Evolutionary conservation across 305 asterid species (phyloP), one percentile per base, ranked within the genome.

Genomic region (Fraxinus baroniana): DNA sequence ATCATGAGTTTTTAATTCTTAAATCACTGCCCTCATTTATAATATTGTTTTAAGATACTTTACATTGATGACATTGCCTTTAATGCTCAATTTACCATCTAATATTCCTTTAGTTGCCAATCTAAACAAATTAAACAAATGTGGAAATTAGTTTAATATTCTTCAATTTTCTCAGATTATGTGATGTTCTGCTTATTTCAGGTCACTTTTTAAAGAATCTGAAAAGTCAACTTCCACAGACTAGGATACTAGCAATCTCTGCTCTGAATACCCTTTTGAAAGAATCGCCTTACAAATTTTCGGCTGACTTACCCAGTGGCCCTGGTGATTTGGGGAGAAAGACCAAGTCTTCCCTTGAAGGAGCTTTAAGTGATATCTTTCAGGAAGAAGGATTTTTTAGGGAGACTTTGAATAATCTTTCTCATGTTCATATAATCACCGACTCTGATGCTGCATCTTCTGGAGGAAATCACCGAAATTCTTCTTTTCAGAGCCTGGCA

Each of bases 161-260:
- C 83, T 71, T 52, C 74, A 81, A 39, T 36, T 78, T 77, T 81
- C 28, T 76, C 22, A 76, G 36, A 36, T 60, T 78, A 57, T 84
- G 74, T 66, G 64, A 85, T 71, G 60, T 74, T 78, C 82, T 78
- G 77, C 60, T 52, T 68, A 82, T 90, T 85, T 83, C 95, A 97
- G 99, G 99, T 78, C 98, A 97, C 89, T 97, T 95, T 85, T 84
- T 97, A 90, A 95, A 92, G 93, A 97, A 88, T 92, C 91, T 97
- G 88, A 97, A 92, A 91, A 97, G 99, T 83, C 97, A 92, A 87
- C 97, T 97, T 78, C 99, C 99, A 35, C 99, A 97, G 93, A 95
- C 99, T 37, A 90, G 99, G 88, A 95, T 97, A 86, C 91, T 97
- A 80, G 98, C 99, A 15, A 97, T 97, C 88, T 95, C 99, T 77